phyloP scores from a whole-genome alignment of 2,329 filamentous ascomycete genomes.

The Endoconidiophora polonica region DNA sequence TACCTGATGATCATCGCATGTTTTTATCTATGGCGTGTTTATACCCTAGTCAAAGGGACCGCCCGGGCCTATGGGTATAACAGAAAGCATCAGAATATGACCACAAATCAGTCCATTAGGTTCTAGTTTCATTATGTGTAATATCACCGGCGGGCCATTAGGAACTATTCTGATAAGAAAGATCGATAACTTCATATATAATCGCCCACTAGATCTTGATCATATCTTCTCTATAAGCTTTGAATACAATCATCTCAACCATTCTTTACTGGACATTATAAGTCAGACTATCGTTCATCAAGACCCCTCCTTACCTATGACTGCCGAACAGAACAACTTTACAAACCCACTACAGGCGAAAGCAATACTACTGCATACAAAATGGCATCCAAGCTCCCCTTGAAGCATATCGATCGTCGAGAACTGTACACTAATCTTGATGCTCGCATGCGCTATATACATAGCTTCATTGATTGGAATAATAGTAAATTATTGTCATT shows the following conservation, averaged over 20 bases:
- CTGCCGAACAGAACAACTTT: background rate
- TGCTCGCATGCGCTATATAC: constrained; percentile 53
- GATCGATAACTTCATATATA: too few relatives aligned
- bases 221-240: too few relatives aligned
- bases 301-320: too few relatives aligned
- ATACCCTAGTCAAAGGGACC: background rate
- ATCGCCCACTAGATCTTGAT: too few relatives aligned
- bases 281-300: background rate
- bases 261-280: too few relatives aligned
- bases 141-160: too few relatives aligned
- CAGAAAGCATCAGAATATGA: constrained; percentile 5
- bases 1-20: constrained; percentile 3
- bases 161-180: too few relatives aligned
- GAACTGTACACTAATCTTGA: constrained; percentile 57
- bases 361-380: background rate
- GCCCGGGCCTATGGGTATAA: constrained; percentile 8
- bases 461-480: constrained; percentile 61
- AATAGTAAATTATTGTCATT: constrained; percentile 35
- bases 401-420: constrained; percentile 51
- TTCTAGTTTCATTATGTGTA: too few relatives aligned
- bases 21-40: constrained; percentile 3
- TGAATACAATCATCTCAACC: too few relatives aligned
- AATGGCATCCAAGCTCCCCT: constrained; percentile 20
- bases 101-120: constrained; percentile 11
- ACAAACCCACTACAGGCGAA: background rate